These are phyloP conservation scores for Senna tora DNA, from an alignment of 306 rosid species.

Conservation along the genomic window DNA sequence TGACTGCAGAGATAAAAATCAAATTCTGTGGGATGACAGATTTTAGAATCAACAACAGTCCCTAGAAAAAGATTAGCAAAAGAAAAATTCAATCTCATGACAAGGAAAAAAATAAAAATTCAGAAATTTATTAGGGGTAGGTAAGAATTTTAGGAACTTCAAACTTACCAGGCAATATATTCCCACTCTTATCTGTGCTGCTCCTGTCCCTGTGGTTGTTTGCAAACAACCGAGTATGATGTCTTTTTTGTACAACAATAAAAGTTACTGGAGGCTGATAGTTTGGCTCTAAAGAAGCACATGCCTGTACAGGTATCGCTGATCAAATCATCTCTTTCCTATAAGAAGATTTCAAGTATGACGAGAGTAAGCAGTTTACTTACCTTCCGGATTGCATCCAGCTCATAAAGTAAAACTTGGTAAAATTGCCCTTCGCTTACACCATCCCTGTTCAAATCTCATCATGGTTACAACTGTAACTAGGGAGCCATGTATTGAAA, in stretches of 20 bases:
- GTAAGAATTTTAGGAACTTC: conserved; percentile 12
- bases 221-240: conserved; percentile 85
- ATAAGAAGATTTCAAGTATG: neutral
- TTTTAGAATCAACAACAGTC: conserved; percentile 84
- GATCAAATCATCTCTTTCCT: conserved; percentile 27
- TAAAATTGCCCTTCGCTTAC: conserved; percentile 96
- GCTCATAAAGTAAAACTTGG: conserved; percentile 86
- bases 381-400: conserved; percentile 94
- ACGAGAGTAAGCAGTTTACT: conserved; percentile 10
- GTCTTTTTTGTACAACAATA: conserved; percentile 89
- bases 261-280: conserved; percentile 96
- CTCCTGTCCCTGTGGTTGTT: conserved; percentile 78
- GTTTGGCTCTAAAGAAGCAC: conserved; percentile 91
- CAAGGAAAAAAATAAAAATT: conserved; percentile 6
- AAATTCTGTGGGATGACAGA: conserved; percentile 91
- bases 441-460: conserved; percentile 74
- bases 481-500: neutral
- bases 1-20: conserved; percentile 97
- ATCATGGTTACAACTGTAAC: neutral
- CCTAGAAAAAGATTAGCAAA: conserved; percentile 51
- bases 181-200: conserved; percentile 90
- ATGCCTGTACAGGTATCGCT: conserved; percentile 56
- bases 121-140: neutral
- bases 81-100: neutral
- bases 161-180: conserved; percentile 77